Base-by-base conservation (phyloP, 345 rosid species). In the Populus simonii region DNA sequence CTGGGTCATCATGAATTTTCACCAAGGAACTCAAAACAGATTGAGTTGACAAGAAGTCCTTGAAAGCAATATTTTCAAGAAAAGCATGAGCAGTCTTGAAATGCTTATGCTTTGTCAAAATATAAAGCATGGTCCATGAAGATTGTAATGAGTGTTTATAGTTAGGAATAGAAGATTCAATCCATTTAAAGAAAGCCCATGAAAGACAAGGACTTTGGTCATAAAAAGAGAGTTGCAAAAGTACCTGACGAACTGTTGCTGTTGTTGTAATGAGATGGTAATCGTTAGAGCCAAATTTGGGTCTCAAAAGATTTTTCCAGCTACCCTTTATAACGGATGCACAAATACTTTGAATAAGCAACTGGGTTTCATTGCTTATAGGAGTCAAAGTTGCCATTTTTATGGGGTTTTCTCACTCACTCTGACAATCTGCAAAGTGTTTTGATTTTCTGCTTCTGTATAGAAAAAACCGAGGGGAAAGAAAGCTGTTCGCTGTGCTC, bases 81-180 rank as follows among this genome's bases (percentile, higher is more conserved):
- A 95, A 83, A 49, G 79, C 80, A 81, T 95, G 98, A 33, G 94
- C 99, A 22, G 83, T 82, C 81, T 83, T 91, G 87, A 88, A 93
- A 89, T 90, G 89, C 20, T 87, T 82, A 84, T 84, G 84, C 77
- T 89, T 88, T 0, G 94, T 86, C 3, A 95, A 82, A 78, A 93
- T 78, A 70, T 89, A 80, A 67, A 95, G 74, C 99, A 93, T 95
- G 35, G 90, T 83, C 98, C 98, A 95, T 1, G 93, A 89, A 47
- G 92, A 85, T 77, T 89, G 94, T 47, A 95, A 80, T 16, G 87
- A 79, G 75, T 92, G 97, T 33, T 85, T 89, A 73, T 73, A 88
- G 39, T 78, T 77, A 11, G 92, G 92, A 0, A 86, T 11, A 3
- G 82, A 75, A 1, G 89, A 85, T 73, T 91, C 90, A 31, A 83